These are phyloP conservation scores for Xylariaceae sp. DNA, from an alignment of 2,329 filamentous ascomycete genomes.

Conservation along the genomic window DNA sequence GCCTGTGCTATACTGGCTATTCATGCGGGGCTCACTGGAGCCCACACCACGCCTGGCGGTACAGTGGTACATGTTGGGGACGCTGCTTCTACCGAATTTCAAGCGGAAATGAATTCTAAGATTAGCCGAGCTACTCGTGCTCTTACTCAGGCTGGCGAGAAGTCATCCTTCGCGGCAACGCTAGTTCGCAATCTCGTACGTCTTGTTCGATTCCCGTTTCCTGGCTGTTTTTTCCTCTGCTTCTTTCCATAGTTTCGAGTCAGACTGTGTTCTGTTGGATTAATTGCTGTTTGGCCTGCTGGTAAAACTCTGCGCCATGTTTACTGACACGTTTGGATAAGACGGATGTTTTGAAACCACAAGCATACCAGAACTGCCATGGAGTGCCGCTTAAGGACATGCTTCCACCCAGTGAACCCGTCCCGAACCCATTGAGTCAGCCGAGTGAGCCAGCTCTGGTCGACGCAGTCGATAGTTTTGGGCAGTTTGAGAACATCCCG, in stretches of 20 bases:
- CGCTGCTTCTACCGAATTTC: neutral
- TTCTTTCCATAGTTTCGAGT: neutral
- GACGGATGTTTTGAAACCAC: too few species aligned
- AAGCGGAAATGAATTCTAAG: slow-evolving; percentile 10
- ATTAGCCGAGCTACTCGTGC: slow-evolving; percentile 17
- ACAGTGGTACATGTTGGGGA: neutral
- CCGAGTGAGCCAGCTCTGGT: too few species aligned
- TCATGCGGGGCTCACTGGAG: slow-evolving; percentile 1
- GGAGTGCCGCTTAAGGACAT: neutral
- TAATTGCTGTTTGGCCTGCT: neutral
- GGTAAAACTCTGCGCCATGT: too few species aligned
- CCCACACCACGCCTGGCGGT: neutral
- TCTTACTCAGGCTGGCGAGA: slow-evolving; percentile 16
- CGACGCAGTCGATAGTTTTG: too few species aligned
- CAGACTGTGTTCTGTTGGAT: neutral
- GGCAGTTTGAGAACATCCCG: too few species aligned
- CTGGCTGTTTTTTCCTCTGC: neutral
- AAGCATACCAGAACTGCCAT: neutral
- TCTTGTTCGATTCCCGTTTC: too few species aligned
- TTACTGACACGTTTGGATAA: too few species aligned
- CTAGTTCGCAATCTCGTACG: slow-evolving; percentile 17
- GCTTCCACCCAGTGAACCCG: too few species aligned
- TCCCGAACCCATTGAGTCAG: too few species aligned
- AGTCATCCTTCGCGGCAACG: slow-evolving; percentile 19
- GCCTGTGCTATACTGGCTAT: slow-evolving; percentile 22